phyloP scores from a whole-genome alignment of 495 filamentous ascomycete species.

The Xylaria intraflava region DNA sequence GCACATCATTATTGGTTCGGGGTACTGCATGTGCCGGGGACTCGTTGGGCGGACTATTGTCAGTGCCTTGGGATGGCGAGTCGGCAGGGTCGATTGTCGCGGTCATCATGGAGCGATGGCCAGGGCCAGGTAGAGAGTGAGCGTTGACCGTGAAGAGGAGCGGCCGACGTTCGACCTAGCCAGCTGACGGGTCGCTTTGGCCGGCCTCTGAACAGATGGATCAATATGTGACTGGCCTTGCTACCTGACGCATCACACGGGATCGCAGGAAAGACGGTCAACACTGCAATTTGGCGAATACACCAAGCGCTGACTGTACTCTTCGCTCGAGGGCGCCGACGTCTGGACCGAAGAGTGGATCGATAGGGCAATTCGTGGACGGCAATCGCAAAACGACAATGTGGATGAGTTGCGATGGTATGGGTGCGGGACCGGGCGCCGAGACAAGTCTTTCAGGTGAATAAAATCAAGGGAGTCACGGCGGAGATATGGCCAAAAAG shows the following conservation, averaged over 20 bases:
- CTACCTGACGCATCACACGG: not conserved
- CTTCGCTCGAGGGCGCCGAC: not conserved
- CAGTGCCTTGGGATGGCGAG: slow-evolving; percentile 22
- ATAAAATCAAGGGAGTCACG: not conserved
- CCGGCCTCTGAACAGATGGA: not conserved
- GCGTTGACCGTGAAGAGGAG: not conserved
- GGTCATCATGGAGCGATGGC: not conserved
- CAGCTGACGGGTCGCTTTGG: not conserved
- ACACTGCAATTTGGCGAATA: not conserved
- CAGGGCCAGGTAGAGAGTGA: not conserved
- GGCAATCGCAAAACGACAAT: not conserved
- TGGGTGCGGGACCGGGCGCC: not conserved
- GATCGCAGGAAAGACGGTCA: not conserved
- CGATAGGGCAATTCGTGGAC: not conserved
- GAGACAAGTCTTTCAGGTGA: not conserved
- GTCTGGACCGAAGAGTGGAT: not conserved
- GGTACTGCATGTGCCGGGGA: slow-evolving; percentile 8
- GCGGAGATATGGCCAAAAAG: not conserved
- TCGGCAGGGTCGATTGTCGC: slow-evolving; percentile 15
- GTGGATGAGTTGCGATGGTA: not conserved
- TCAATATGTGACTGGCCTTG: not conserved
- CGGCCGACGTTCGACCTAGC: not conserved
- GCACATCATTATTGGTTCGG: slow-evolving; percentile 49
- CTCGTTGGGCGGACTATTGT: slow-evolving; percentile 22
- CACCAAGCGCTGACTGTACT: not conserved